Evolutionary conservation across 306 rosid genomes (phyloP), one percentile per base, ranked within the genome.

Genomic region (Inga leiocalycina): DNA sequence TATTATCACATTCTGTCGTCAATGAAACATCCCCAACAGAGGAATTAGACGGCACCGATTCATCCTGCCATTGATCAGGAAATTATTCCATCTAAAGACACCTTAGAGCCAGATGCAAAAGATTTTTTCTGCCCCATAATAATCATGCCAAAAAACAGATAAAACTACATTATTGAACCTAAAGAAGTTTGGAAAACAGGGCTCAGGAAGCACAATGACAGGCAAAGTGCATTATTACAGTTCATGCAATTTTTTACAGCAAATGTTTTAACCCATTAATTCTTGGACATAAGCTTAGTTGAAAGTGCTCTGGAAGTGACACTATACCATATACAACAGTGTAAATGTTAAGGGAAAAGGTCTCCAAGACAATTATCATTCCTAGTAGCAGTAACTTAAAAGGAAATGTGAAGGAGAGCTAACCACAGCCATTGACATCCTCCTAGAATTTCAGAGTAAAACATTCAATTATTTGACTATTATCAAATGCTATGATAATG

Each of bases 11-110:
- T 64, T 76, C 79, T 82, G 76, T 37, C 32, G 76, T 43, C 20
- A 91, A 79, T 22, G 90, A 89, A 86, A 44, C 86, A 79, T 88
- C 90, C 66, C 79, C 91, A 41, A 71, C 83, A 17, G 88, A 70
- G 61, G 91, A 86, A 91, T 70, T 76, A 11, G 91, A 71, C 59
- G 91, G 81, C 73, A 82, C 88, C 80, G 27, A 37, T 79, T 83
- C 91, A 80, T 76, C 97, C 98, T 96, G 92, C 73, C 78, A 89
- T 71, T 51, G 61, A 35, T 45, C 37, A 82, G 80, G 17, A 59
- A 67, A 85, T 75, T 71, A 85, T 67, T 79, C 13, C 41, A 80
- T 80, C 49, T 54, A 44, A 82, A 24, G 39, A 79, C 30, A 44
- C 59, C 32, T 57, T 80, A 39, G 48, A 88, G 81, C 68, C 70